A percentile compares a stretch with the other conserved stretches of the same genome.
These are phyloP conservation scores for Xerocomus brunneocitrinus DNA, from an alignment of 768 basidiomycete genomes.

Conservation along the genomic window DNA sequence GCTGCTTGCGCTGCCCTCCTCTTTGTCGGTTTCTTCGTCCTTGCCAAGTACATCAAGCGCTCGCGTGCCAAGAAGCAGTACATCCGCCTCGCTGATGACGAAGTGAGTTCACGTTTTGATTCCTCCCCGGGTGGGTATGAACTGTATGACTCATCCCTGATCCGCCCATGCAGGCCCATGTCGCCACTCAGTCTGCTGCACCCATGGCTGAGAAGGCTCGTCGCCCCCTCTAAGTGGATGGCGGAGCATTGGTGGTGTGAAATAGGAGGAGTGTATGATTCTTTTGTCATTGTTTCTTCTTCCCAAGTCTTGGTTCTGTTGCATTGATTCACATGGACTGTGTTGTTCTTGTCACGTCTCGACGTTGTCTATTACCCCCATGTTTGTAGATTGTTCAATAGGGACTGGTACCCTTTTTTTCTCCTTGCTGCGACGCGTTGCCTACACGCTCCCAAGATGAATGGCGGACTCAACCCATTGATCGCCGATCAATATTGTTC, in stretches of 20 bases:
- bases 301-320: slow-evolving; percentile 6
- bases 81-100: slow-evolving; percentile 35
- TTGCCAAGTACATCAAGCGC: slow-evolving; percentile 35
- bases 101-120: slow-evolving; percentile 26
- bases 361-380: slow-evolving; percentile 6
- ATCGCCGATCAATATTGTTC: not conserved
- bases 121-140: not conserved
- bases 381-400: slow-evolving; percentile 16
- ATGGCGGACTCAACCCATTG: not conserved
- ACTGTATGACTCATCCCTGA: slow-evolving; percentile 2
- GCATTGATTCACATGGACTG: slow-evolving; percentile 21
- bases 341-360: slow-evolving; percentile 11
- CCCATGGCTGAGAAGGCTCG: slow-evolving; percentile 29
- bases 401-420: slow-evolving; percentile 24
- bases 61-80: slow-evolving; percentile 31
- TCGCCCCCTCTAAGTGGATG: slow-evolving; percentile 19
- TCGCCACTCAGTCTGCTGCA: slow-evolving; percentile 13
- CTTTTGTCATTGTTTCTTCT: slow-evolving; percentile 3
- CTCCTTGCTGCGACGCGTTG: not conserved
- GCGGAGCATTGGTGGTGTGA: not conserved
- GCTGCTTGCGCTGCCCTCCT: slow-evolving; percentile 35
- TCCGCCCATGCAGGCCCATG: slow-evolving; percentile 12
- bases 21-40: slow-evolving; percentile 31
- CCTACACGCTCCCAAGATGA: not conserved
- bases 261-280: slow-evolving; percentile 1